A percentile compares a stretch with the other conserved stretches of the same genome.
Conservation (phyloP, 2,329 filamentous ascomycete species). For the Epicoccum sorghinum region DNA sequence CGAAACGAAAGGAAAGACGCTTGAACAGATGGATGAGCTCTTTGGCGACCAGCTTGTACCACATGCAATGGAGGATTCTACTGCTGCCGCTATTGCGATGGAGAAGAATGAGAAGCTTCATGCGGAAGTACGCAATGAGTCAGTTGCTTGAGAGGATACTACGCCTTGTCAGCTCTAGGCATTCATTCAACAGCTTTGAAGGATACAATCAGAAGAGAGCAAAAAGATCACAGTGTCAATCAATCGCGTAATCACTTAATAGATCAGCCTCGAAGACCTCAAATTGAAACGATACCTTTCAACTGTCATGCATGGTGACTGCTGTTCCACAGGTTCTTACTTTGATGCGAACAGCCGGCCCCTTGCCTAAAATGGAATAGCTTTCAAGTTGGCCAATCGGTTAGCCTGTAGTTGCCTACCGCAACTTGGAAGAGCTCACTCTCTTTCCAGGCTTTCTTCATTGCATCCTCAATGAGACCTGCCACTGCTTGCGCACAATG, state of each 20-base stretch:
- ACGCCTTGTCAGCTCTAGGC: no score
- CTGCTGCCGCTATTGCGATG: conserved; percentile 35
- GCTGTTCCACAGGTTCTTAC: no score
- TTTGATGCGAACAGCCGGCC: background rate
- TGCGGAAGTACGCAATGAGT: conserved; percentile 2
- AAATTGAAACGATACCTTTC: no score
- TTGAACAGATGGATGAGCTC: conserved; percentile 42
- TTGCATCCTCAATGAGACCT: background rate
- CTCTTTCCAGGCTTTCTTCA: background rate
- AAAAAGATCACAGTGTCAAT: no score
- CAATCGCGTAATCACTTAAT: no score
- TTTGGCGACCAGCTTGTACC: conserved; percentile 45
- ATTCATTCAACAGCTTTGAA: no score
- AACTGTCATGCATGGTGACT: no score
- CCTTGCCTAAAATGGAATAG: background rate
- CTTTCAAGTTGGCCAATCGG: background rate
- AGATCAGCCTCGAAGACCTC: no score
- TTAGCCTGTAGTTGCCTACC: background rate
- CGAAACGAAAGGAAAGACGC: conserved; percentile 36
- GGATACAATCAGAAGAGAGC: no score
- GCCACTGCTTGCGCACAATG: background rate
- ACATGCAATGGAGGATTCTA: conserved; percentile 45
- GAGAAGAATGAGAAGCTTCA: conserved; percentile 27
- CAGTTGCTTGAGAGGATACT: background rate
- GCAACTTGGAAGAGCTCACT: background rate